Evolutionary conservation across 768 basidiomycete genomes (phyloP).

Genomic region (Tephrocybe rancida): DNA sequence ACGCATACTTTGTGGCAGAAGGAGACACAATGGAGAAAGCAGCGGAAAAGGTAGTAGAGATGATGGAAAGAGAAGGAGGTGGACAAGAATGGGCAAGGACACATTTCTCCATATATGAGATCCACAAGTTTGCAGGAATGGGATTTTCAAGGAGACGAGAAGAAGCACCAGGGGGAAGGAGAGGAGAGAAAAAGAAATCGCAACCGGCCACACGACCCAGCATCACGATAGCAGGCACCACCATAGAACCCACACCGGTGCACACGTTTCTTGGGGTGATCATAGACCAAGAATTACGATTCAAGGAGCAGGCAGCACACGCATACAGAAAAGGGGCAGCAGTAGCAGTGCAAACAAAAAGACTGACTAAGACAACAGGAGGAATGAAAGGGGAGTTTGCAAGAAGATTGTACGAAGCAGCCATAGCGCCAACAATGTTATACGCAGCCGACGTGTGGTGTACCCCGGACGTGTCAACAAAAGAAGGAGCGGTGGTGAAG

Average conservation of each 20-base stretch:
- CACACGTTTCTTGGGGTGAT: slow-evolving; percentile 20
- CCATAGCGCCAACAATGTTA: neutral
- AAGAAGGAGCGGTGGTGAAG: neutral
- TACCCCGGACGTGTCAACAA: neutral
- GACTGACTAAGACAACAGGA: neutral
- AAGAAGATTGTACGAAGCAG: neutral
- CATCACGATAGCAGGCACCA: neutral
- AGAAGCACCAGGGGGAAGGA: neutral
- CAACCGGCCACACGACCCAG: neutral
- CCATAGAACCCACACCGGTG: neutral
- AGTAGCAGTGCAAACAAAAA: neutral
- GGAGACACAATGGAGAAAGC: neutral
- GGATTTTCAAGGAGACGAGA: neutral
- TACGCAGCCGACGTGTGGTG: neutral
- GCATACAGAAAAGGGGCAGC: slow-evolving; percentile 10
- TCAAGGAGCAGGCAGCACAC: slow-evolving; percentile 15
- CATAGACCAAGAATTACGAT: slow-evolving; percentile 16
- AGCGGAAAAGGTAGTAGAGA: neutral
- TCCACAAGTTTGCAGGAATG: neutral
- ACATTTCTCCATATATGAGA: neutral
- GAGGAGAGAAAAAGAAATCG: no score
- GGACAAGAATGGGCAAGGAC: neutral
- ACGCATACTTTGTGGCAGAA: no score
- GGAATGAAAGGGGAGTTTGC: neutral
- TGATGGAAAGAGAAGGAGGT: neutral